These are phyloP conservation scores for Podila horticola DNA, from an alignment of 192 early-diverging fungal species.

Conservation along the genomic window DNA sequence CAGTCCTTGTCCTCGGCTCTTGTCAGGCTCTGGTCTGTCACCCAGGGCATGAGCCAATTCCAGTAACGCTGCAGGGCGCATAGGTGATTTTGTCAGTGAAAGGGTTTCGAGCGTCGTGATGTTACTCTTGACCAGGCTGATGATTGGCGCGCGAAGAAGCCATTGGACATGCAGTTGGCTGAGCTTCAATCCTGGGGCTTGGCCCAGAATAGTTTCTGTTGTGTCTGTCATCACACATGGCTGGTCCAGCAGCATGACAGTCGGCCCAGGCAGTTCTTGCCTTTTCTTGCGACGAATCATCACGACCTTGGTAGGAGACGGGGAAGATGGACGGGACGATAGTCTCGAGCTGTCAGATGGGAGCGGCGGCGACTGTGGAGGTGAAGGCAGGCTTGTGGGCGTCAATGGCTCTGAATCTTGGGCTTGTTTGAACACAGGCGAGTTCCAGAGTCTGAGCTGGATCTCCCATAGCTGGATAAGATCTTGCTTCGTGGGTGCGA, in stretches of 20 bases:
- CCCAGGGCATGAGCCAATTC: conserved; percentile 16
- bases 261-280: conserved; percentile 11
- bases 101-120: conserved; percentile 6
- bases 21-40: neutral
- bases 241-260: conserved; percentile 32
- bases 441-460: conserved; percentile 23
- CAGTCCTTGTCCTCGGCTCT: neutral
- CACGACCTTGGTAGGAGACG: conserved; percentile 12
- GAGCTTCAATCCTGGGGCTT: conserved; percentile 36
- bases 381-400: neutral
- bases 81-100: conserved; percentile 10
- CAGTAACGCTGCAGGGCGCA: conserved; percentile 13
- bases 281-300: conserved; percentile 26
- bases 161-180: conserved; percentile 19
- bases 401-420: neutral
- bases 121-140: conserved; percentile 3
- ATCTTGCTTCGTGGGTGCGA: conserved; percentile 19
- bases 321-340: conserved; percentile 1
- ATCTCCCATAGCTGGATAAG: conserved; percentile 43
- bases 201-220: conserved; percentile 12
- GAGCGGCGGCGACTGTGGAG: neutral
- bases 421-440: conserved; percentile 13
- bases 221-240: conserved; percentile 6
- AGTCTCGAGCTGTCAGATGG: neutral
- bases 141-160: conserved; percentile 7